phyloP scores from a whole-genome alignment of 2,329 filamentous ascomycete genomes.

The Cercospora sp. region DNA sequence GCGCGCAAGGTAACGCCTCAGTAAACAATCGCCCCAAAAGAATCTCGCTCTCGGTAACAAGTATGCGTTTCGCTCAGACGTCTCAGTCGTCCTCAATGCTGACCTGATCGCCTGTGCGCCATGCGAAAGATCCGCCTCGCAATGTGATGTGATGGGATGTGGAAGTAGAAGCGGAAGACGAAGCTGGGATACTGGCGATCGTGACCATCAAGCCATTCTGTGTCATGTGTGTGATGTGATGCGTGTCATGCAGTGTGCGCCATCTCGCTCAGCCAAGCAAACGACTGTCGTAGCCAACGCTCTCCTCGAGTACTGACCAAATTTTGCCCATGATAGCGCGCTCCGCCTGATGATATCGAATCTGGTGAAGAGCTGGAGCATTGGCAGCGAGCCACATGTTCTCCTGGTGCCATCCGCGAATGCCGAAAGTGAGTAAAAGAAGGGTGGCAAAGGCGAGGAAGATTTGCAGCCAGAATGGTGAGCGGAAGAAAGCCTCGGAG shows the following conservation, averaged over 20 bases:
- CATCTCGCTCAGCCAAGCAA: not conserved
- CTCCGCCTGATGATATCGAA: not conserved
- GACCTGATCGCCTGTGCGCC: not conserved
- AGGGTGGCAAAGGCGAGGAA: not conserved
- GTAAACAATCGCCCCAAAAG: not conserved
- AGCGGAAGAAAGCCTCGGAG: not conserved
- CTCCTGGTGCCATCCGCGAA: not conserved
- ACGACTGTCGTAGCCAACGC: constrained; percentile 2
- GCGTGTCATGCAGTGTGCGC: not conserved
- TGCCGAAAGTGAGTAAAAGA: not conserved
- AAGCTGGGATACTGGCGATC: not conserved
- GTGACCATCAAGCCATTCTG: not conserved
- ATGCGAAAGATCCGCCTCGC: not conserved
- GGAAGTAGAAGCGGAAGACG: not conserved
- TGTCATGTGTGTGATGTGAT: not conserved
- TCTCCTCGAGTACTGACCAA: not conserved
- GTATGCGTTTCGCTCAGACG: not conserved
- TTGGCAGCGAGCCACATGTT: constrained; percentile 13
- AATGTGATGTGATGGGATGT: not conserved
- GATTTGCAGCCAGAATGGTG: constrained; percentile 1
- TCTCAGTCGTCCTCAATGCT: not conserved
- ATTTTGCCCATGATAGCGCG: constrained; percentile 5
- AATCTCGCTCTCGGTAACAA: not conserved
- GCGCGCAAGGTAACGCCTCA: not conserved
- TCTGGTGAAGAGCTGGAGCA: constrained; percentile 3